Evolutionary conservation across 1,284 basidiomycete genomes (phyloP).

Genomic region (Marasmius oreades): DNA sequence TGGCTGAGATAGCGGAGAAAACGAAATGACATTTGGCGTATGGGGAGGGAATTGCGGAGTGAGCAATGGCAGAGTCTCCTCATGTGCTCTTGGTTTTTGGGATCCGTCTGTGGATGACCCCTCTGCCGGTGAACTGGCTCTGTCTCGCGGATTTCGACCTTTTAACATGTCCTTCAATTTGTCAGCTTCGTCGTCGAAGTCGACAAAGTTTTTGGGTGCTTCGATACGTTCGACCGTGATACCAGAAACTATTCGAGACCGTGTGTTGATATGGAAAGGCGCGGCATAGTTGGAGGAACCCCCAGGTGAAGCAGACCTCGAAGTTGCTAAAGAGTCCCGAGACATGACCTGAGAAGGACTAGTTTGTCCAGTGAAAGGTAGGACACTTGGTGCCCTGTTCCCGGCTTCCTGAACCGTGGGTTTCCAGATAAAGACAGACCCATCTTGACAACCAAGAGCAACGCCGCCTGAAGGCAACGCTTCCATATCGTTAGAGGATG

Average conservation of each 20-base stretch:
- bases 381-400: background rate
- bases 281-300: conserved; percentile 20
- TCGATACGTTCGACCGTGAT: conserved; percentile 64
- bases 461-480: background rate
- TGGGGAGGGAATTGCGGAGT: conserved; percentile 41
- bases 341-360: conserved; percentile 8
- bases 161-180: conserved; percentile 69
- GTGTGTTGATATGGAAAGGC: conserved; percentile 36
- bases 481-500: background rate
- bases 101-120: background rate
- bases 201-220: conserved; percentile 71
- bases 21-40: conserved; percentile 37
- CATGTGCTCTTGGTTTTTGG: conserved; percentile 30
- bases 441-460: conserved; percentile 6
- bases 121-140: conserved; percentile 19
- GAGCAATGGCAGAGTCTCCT: conserved; percentile 38
- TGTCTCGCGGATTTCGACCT: conserved; percentile 44
- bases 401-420: background rate
- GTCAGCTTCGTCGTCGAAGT: conserved; percentile 74
- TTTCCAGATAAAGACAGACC: conserved; percentile 1
- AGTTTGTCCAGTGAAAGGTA: background rate
- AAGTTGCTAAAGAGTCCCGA: conserved; percentile 21
- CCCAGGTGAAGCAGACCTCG: conserved; percentile 34
- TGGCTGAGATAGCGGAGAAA: conserved; percentile 41
- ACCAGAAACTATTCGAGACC: conserved; percentile 62